phyloP scores from a whole-genome alignment of 805 yeast species.

The Cyberlindnera subsufficiens region DNA sequence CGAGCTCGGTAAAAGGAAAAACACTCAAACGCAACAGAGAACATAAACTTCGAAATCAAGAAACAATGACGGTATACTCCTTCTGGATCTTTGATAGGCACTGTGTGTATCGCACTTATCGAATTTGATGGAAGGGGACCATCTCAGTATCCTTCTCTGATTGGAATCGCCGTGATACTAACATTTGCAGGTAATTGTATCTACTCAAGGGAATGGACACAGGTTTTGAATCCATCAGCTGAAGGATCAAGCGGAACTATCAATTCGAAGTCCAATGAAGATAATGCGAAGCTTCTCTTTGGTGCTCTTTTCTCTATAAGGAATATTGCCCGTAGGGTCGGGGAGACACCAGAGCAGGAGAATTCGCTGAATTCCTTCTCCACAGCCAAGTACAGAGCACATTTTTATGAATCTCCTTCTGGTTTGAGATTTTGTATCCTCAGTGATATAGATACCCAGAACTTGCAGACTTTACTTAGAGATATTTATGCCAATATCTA shows the following conservation, averaged over 20 bases:
- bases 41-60: too few species aligned
- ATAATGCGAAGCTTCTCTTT: constrained; percentile 73
- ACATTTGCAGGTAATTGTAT: constrained; percentile 55
- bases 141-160: not conserved
- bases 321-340: constrained; percentile 59
- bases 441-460: constrained; percentile 57
- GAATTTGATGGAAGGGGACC: too few species aligned
- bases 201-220: constrained; percentile 68
- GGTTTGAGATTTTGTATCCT: constrained; percentile 71
- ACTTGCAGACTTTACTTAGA: constrained; percentile 47
- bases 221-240: constrained; percentile 16
- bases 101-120: constrained; percentile 36
- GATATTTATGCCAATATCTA: constrained; percentile 57
- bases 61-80: constrained; percentile 63
- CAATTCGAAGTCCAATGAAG: constrained; percentile 56
- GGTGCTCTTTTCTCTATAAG: constrained; percentile 80
- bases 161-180: not conserved
- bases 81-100: constrained; percentile 91
- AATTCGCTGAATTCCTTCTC: constrained; percentile 45
- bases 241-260: constrained; percentile 28
- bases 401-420: constrained; percentile 72
- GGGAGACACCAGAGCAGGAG: constrained; percentile 27
- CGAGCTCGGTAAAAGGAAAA: too few species aligned
- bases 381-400: constrained; percentile 77
- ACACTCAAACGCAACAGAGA: too few species aligned